Percentiles rank a stretch among this genome's conserved stretches.
These are phyloP conservation scores for Blepharisma japonicum DNA, from an alignment of 73 alveolate genomes.

Conservation along the genomic window DNA sequence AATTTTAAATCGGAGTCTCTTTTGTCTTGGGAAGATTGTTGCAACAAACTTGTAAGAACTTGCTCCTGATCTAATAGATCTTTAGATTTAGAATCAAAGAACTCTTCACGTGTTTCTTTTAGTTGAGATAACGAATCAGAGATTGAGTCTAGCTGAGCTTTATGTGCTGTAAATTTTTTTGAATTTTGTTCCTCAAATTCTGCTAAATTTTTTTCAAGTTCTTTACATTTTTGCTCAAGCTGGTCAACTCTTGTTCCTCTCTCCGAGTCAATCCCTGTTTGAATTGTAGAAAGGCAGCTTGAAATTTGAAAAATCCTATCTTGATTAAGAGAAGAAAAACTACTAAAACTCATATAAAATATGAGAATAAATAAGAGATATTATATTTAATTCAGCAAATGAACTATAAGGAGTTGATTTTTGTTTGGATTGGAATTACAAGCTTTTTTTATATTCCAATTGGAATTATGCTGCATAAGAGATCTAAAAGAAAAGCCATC, in stretches of 20 bases:
- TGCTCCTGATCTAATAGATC: background rate
- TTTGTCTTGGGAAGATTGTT: background rate
- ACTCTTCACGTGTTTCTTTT: background rate
- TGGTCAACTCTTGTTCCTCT: background rate
- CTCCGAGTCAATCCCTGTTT: slow-evolving; percentile 10
- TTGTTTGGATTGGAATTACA: slow-evolving; percentile 3
- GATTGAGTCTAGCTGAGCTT: background rate
- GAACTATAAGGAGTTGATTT: background rate
- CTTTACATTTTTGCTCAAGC: background rate
- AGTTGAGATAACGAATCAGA: background rate
- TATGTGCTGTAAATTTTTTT: slow-evolving; percentile 6
- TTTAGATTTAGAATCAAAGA: slow-evolving; percentile 1
- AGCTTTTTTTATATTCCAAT: slow-evolving; percentile 13
- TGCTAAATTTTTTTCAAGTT: background rate
- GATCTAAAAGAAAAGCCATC: slow-evolving; percentile 20
- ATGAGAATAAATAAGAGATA: no score
- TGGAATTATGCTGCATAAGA: background rate
- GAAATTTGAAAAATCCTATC: no score
- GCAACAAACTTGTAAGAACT: background rate
- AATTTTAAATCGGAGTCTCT: slow-evolving; percentile 13
- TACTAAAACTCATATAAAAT: no score
- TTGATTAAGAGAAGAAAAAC: no score
- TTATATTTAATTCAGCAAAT: no score
- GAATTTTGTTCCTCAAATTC: slow-evolving; percentile 5
- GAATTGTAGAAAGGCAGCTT: background rate